Conservation (phyloP, 371 early-diverging fungal species). For the Sporodiniella umbellata region DNA sequence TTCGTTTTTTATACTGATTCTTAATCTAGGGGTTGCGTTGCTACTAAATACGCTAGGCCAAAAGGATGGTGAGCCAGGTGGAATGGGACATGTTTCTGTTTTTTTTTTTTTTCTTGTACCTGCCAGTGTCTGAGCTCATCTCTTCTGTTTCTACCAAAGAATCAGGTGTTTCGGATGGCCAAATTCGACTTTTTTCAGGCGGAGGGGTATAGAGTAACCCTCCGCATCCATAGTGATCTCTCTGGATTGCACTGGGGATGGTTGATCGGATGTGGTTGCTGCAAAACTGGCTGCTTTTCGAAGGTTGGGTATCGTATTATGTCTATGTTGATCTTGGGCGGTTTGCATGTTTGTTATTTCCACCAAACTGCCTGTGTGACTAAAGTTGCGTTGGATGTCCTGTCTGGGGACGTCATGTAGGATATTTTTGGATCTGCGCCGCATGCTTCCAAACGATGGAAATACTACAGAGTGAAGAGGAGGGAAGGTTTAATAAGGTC, state of each 20-base stretch:
- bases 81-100: too few species aligned
- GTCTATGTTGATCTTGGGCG: neutral
- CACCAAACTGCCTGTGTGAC: slow-evolving; percentile 15
- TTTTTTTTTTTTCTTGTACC: too few species aligned
- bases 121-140: slow-evolving; percentile 15
- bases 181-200: neutral
- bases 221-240: slow-evolving; percentile 8
- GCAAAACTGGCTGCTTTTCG: neutral
- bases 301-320: neutral
- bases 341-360: slow-evolving; percentile 8
- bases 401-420: neutral
- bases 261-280: slow-evolving; percentile 13
- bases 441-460: slow-evolving; percentile 28
- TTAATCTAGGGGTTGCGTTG: slow-evolving; percentile 10
- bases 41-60: slow-evolving; percentile 4
- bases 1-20: slow-evolving; percentile 12
- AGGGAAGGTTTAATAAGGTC: neutral
- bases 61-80: too few species aligned
- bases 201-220: slow-evolving; percentile 19
- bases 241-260: slow-evolving; percentile 1
- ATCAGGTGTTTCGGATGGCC: slow-evolving; percentile 11
- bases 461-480: slow-evolving; percentile 15
- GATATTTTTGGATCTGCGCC: slow-evolving; percentile 34
- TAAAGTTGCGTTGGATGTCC: slow-evolving; percentile 7
- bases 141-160: slow-evolving; percentile 14